Evolutionary conservation across 2,329 filamentous ascomycete species (phyloP).

Genomic region (Triangularia verruculosa): DNA sequence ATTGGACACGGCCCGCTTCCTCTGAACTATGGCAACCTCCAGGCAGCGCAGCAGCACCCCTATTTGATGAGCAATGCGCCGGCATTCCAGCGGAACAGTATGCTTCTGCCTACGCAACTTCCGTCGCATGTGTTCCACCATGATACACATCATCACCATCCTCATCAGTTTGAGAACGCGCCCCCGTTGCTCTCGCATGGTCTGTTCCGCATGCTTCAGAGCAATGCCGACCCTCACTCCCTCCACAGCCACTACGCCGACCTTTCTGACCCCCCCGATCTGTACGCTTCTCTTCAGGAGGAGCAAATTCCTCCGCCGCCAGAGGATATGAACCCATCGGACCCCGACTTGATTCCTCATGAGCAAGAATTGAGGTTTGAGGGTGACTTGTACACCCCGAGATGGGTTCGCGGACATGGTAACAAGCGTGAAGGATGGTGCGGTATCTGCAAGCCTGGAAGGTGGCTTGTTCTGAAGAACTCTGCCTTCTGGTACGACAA

Average conservation of each 20-base stretch:
- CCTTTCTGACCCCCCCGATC: conserved; percentile 70
- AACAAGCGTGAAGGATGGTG: conserved; percentile 91
- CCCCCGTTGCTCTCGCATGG: conserved; percentile 67
- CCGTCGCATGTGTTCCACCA: conserved; percentile 49
- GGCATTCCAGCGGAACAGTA: conserved; percentile 53
- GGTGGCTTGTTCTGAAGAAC: conserved; percentile 87
- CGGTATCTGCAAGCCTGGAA: conserved; percentile 79
- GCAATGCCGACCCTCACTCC: conserved; percentile 67
- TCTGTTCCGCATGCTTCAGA: conserved; percentile 70
- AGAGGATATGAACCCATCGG: conserved; percentile 76
- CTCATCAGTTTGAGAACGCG: conserved; percentile 52
- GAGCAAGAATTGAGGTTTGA: conserved; percentile 77
- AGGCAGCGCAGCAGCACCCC: conserved; percentile 53
- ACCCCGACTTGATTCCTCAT: conserved; percentile 72
- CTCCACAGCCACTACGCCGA: conserved; percentile 70
- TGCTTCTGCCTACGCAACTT: conserved; percentile 57
- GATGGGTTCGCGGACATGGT: conserved; percentile 80
- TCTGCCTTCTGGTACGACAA: conserved; percentile 94
- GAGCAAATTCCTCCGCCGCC: conserved; percentile 71
- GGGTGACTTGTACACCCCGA: conserved; percentile 78
- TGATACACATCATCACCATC: conserved; percentile 43
- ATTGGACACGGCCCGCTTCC: conserved; percentile 47
- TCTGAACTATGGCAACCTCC: conserved; percentile 53
- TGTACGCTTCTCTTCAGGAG: conserved; percentile 72
- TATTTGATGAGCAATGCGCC: conserved; percentile 53